A percentile compares a stretch with the other conserved stretches of the same genome.
phyloP scores from a whole-genome alignment of 2,329 filamentous ascomycete species.

The Colletotrichum sojae region DNA sequence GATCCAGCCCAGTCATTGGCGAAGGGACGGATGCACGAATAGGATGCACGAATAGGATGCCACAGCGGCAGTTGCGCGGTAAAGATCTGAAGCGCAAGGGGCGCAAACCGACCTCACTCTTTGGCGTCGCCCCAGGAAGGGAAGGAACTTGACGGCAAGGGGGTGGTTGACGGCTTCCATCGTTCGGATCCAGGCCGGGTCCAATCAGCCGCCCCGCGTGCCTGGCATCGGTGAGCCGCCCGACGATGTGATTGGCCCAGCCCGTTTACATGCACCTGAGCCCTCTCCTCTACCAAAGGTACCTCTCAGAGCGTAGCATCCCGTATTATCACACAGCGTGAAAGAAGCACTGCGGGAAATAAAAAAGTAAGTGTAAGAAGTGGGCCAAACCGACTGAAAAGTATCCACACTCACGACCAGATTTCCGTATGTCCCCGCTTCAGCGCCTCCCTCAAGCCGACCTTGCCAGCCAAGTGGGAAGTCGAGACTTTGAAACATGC shows the following conservation, averaged over 20 bases:
- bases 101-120: conserved; percentile 26
- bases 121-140: neutral
- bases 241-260: conserved; percentile 22
- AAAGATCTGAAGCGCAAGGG: conserved; percentile 41
- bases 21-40: conserved; percentile 37
- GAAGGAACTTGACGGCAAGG: neutral
- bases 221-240: conserved; percentile 23
- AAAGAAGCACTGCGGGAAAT: conserved; percentile 6
- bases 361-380: neutral
- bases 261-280: conserved; percentile 21
- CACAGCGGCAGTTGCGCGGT: conserved; percentile 38
- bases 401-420: neutral
- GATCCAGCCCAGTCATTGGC: conserved; percentile 38
- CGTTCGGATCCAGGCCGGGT: conserved; percentile 23
- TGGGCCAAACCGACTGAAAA: neutral
- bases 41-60: conserved; percentile 36
- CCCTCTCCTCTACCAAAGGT: neutral
- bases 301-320: neutral
- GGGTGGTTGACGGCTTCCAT: conserved; percentile 6
- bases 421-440: neutral
- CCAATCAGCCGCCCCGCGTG: conserved; percentile 32
- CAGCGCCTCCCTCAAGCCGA: conserved; percentile 17
- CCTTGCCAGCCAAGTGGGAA: conserved; percentile 12
- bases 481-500: conserved; percentile 37
- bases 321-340: neutral